A percentile compares a stretch with the other conserved stretches of the same genome.
These are phyloP conservation scores for Trematosphaeria pertusa DNA, from an alignment of 2,329 filamentous ascomycete species.

Conservation along the genomic window DNA sequence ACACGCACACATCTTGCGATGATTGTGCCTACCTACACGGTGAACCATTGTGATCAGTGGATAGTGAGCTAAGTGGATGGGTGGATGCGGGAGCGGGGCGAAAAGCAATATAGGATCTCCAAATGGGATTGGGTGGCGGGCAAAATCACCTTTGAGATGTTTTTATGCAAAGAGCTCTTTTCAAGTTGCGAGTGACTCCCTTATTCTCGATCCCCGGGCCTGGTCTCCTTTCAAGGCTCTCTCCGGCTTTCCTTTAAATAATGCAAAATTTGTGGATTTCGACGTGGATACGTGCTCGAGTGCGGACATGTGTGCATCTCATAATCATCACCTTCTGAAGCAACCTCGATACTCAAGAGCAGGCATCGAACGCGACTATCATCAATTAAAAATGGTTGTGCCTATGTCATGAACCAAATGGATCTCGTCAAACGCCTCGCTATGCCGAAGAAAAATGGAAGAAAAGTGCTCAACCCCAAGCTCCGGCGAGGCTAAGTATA, in stretches of 20 bases:
- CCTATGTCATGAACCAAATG: too few relatives aligned
- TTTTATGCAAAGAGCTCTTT: conserved; percentile 10
- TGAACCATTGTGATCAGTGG: conserved; percentile 3
- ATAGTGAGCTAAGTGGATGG: conserved; percentile 6
- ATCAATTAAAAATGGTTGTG: too few relatives aligned
- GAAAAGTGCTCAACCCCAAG: background rate
- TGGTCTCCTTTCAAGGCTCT: background rate
- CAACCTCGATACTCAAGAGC: too few relatives aligned
- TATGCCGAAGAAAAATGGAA: background rate
- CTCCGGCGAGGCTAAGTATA: background rate
- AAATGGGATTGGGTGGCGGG: conserved; percentile 42
- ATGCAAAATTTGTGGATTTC: conserved; percentile 11
- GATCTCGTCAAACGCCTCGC: conserved; percentile 8
- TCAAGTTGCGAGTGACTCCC: background rate
- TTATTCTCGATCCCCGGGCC: background rate
- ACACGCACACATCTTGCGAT: conserved; percentile 19
- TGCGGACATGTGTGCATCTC: too few relatives aligned
- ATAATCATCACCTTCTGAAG: too few relatives aligned
- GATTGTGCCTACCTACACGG: background rate
- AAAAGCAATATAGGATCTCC: conserved; percentile 25
- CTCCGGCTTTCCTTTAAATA: background rate
- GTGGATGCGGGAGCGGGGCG: conserved; percentile 18
- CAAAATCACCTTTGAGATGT: conserved; percentile 33
- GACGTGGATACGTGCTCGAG: too few relatives aligned
- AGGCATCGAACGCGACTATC: too few relatives aligned